Base-by-base conservation (phyloP, 495 filamentous ascomycete species). In the Cercophora samala region DNA sequence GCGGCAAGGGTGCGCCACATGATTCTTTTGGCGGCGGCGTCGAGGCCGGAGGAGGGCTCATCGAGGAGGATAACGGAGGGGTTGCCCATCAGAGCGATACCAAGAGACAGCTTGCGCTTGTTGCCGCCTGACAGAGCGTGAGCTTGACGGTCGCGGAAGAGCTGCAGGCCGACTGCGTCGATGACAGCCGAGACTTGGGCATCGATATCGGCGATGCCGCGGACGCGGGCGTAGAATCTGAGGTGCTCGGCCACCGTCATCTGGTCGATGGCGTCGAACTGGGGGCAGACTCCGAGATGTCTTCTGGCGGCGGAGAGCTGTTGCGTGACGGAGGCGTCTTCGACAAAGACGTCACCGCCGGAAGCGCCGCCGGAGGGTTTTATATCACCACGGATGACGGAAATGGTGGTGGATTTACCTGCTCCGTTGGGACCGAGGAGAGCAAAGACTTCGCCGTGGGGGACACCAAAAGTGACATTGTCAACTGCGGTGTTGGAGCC, bases 401-500 rank as follows among this genome's bases (percentile, higher is more conserved):
- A 88, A 76, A 97, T 93, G 6, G 89, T 94, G 4, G 91, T 95
- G 4, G 87, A 89, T 72, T 97, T 97, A 59, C 93, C 93, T 0
- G 93, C 93, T 24, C 92, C 93, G 74, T 97, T 97, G 22, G 92
- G 91, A 5, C 93, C 93, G 5, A 97, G 85, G 1, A 96, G 84
- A 21, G 92, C 91, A 75, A 96, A 96, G 17, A 93, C 88, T 73
- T 95, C 89, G 64, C 89, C 88, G 59, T 85, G 86, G 42, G 86
- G 83, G 26, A 96, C 86, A 56, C 89, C 90, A 70, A 97, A 96
- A 13, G 89, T 89, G 58, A 96, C 82, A 70, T 96, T 88, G 60
- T 94, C 86, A 17, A 97, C 90, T 4, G 93, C 92, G 8, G 87
- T 85, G 71, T 81, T 78, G 63, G 84, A 84, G 17, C 88, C 86